Evolutionary conservation across 345 rosid species (phyloP).

Genomic region (Syzygium jambos): DNA sequence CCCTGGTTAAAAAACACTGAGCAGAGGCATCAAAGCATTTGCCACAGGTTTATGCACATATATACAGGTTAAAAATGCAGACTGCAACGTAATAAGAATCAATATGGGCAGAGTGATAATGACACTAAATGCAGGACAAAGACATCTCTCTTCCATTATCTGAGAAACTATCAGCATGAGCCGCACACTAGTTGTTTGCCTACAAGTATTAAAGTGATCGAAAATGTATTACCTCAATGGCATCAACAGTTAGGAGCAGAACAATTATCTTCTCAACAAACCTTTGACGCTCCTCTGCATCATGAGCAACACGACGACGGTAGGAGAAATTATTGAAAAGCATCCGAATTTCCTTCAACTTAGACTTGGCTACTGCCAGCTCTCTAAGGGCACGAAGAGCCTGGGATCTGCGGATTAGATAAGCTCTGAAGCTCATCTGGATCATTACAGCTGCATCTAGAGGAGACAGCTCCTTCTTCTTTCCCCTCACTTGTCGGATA

Average conservation of each 20-base stretch:
- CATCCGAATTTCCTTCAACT: slow-evolving; percentile 80
- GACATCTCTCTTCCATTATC: neutral
- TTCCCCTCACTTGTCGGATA: slow-evolving; percentile 49
- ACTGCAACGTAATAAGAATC: neutral
- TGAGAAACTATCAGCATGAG: neutral
- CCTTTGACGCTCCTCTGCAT: slow-evolving; percentile 81
- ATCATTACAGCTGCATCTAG: slow-evolving; percentile 80
- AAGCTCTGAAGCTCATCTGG: slow-evolving; percentile 74
- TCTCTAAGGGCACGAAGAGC: slow-evolving; percentile 86
- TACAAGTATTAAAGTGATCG: neutral
- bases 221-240: slow-evolving; percentile 65
- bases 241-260: slow-evolving; percentile 86
- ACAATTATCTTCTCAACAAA: slow-evolving; percentile 84
- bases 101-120: neutral
- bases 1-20: neutral
- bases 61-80: neutral
- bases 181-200: neutral
- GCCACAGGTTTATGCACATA: neutral
- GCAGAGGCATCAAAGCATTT: neutral
- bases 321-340: slow-evolving; percentile 75
- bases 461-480: slow-evolving; percentile 63
- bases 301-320: slow-evolving; percentile 56
- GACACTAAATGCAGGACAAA: neutral
- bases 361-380: slow-evolving; percentile 81
- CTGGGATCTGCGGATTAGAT: slow-evolving; percentile 70